A percentile compares a stretch with the other conserved stretches of the same genome.
Evolutionary conservation across 2,329 filamentous ascomycete species (phyloP).

Genomic region (Gliomastix tumulicola): DNA sequence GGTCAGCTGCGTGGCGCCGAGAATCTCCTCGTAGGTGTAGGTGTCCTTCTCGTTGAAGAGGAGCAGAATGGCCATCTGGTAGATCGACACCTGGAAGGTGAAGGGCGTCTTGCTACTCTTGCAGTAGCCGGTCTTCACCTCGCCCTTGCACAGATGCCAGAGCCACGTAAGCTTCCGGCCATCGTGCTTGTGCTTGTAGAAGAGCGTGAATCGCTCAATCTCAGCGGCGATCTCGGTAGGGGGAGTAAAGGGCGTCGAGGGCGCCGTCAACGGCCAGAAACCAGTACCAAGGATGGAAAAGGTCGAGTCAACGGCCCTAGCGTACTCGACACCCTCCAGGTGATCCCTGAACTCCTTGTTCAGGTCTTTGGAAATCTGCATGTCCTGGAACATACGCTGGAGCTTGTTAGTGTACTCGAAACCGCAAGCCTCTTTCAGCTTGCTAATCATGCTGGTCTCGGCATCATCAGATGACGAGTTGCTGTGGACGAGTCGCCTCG

Average conservation of each 20-base stretch:
- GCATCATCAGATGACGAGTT: constrained; percentile 96
- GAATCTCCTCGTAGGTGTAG: constrained; percentile 82
- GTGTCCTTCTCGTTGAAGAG: constrained; percentile 90
- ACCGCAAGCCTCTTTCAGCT: constrained; percentile 95
- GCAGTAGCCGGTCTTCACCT: constrained; percentile 89
- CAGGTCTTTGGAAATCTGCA: constrained; percentile 97
- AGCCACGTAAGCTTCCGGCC: constrained; percentile 96
- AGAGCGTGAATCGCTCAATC: constrained; percentile 81
- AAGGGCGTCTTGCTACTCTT: constrained; percentile 85
- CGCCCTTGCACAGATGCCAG: constrained; percentile 97
- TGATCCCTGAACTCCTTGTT: constrained; percentile 85
- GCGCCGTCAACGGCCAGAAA: constrained; percentile 90
- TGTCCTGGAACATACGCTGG: constrained; percentile 99
- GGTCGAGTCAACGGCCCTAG: constrained; percentile 71
- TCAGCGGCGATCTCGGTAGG: constrained; percentile 80
- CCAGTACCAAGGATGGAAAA: constrained; percentile 94
- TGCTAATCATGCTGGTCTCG: constrained; percentile 99
- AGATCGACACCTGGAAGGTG: constrained; percentile 95
- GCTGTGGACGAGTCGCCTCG: constrained; percentile 87
- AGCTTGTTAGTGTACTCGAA: constrained; percentile 99
- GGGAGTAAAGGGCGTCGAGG: constrained; percentile 81
- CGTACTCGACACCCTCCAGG: constrained; percentile 44
- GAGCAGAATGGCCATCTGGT: constrained; percentile 93
- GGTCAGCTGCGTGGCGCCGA: constrained; percentile 70
- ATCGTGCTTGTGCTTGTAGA: constrained; percentile 95